Percentiles rank a stretch among this genome's conserved stretches.
Conservation (phyloP, 2,329 filamentous ascomycete species). For the Achaetomium macrosporum region DNA sequence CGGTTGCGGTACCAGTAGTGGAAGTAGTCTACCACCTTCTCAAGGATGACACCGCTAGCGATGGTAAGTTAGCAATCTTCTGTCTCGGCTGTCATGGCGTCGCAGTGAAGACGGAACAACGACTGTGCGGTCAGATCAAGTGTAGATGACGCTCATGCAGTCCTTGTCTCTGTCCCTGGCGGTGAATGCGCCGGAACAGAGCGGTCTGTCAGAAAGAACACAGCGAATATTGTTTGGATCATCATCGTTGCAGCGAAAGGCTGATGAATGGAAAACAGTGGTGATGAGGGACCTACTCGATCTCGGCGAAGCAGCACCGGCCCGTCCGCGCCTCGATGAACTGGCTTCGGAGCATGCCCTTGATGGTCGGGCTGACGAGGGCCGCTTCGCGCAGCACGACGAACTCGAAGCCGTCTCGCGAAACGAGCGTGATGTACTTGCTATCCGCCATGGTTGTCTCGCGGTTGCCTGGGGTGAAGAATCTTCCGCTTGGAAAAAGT, state of each 20-base stretch:
- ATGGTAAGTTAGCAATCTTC: constrained; percentile 17
- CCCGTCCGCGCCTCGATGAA: constrained; percentile 61
- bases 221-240: constrained; percentile 33
- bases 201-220: constrained; percentile 45
- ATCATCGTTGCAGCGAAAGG: constrained; percentile 28
- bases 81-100: background rate
- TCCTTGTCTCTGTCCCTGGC: constrained; percentile 28
- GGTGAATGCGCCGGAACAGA: constrained; percentile 4
- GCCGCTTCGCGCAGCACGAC: constrained; percentile 66
- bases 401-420: constrained; percentile 71
- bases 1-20: constrained; percentile 74
- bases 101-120: background rate
- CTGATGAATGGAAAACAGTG: constrained; percentile 1
- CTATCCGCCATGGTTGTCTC: constrained; percentile 31
- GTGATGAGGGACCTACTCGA: constrained; percentile 54
- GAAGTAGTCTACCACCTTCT: constrained; percentile 78
- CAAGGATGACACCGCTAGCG: constrained; percentile 62
- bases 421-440: constrained; percentile 73
- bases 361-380: constrained; percentile 64
- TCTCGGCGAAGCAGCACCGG: constrained; percentile 63
- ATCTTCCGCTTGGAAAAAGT: constrained; percentile 6
- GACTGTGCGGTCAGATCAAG: constrained; percentile 51
- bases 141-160: constrained; percentile 53
- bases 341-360: constrained; percentile 63
- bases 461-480: background rate